phyloP scores from a whole-genome alignment of 129 eudicot species.

The sunflower (Helianthus annuus) region HanXRQr2.0-SUNRISE NC_035448.2:178434833-178435332 shows the following conservation, averaged over 20 bases:
- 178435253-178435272: constrained; percentile 75
- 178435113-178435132: too few relatives aligned
- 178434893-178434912: constrained; percentile 77
- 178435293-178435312: constrained; percentile 38
- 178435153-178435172: constrained; percentile 8
- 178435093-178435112: neutral
- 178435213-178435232: constrained; percentile 43
- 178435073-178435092: constrained; percentile 37
- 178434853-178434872: constrained; percentile 89
- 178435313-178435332: constrained; percentile 41
- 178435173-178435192: neutral
- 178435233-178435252: constrained; percentile 40
- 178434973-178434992: constrained; percentile 50
- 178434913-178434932: constrained; percentile 94
- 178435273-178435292: constrained; percentile 50
- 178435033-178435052: constrained; percentile 55
- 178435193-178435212: constrained; percentile 45
- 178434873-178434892: constrained; percentile 91
- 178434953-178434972: constrained; percentile 47
- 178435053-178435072: constrained; percentile 36
- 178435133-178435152: neutral
- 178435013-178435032: constrained; percentile 37
- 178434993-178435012: constrained; percentile 41
- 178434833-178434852: constrained; percentile 25
- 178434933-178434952: constrained; percentile 65